Base-by-base conservation (phyloP, 2,329 filamentous ascomycete species). In the Cadophora gregata region DNA sequence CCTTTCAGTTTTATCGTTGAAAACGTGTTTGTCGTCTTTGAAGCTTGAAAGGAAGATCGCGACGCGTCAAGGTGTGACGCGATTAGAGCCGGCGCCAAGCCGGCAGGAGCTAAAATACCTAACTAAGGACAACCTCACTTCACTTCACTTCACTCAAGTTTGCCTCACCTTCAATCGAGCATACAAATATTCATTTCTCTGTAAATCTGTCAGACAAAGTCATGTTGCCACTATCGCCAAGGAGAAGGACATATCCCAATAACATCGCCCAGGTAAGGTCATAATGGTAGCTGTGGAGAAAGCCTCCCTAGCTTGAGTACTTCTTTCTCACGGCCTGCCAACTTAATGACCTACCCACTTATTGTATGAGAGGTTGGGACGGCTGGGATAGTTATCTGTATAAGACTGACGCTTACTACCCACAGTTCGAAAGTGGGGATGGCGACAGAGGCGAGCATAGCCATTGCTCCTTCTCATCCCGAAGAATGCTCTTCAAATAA, bases 31-130 rank as follows among this genome's bases (percentile, higher is more conserved):
- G 29, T 36, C 29, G 25, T 21, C 51, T 9, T 33, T 55, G 27
- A 27, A 33, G 27, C 6, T 29, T 29, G 50, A 53, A 53, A 53
- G 19, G 6, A 53, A 29, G 12, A 25, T 8, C n/a, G 31, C 31
- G 21, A 25, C 55, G 53, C 53, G 53, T 56, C 4, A 12, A n/a
- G 4, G 31, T 7, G 55, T 42, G 55, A 58, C 55, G 33, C 55
- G 55, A 25, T 24, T 36, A 24, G 19, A 12, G 29, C 25, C 14
- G n/a, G 55, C 50, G 50, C 50, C 50, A 53, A 53, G 50, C 16
- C 50, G 27, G 16, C 25, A 0, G 3, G 14, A 8, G 25, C 50
- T 53, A 31, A 53, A 21, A 21, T 21, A 53, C 3, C 1, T 2
- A 2, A 42, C 6, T 14, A 9, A 36, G 5, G 50, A 29, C 27